A percentile compares a stretch with the other conserved stretches of the same genome.
Evolutionary conservation across 1,139 yeast genomes (phyloP).

Genomic region (Saccharomyces pastorianus): DNA sequence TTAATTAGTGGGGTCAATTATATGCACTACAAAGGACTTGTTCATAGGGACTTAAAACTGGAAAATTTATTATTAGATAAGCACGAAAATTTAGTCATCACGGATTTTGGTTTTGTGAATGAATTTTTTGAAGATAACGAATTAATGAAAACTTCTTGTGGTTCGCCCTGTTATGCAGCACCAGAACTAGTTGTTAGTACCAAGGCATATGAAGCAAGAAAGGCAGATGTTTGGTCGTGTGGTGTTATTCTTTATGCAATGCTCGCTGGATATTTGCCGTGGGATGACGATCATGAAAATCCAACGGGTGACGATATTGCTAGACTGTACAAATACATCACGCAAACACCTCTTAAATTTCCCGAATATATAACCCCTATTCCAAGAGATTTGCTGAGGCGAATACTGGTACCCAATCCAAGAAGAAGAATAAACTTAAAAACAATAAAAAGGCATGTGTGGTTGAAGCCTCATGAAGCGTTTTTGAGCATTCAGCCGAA

Average conservation of each 20-base stretch:
- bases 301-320: slow-evolving; percentile 96
- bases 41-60: slow-evolving; percentile 68
- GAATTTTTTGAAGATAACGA: slow-evolving; percentile 65
- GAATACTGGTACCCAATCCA: slow-evolving; percentile 70
- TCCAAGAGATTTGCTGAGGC: slow-evolving; percentile 83
- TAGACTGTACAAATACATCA: slow-evolving; percentile 81
- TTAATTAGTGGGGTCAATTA: slow-evolving; percentile 89
- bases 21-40: slow-evolving; percentile 58
- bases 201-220: slow-evolving; percentile 83
- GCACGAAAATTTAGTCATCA: slow-evolving; percentile 61
- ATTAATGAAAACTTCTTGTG: slow-evolving; percentile 92
- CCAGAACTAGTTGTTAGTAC: slow-evolving; percentile 90
- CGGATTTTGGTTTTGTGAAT: slow-evolving; percentile 87
- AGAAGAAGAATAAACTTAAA: slow-evolving; percentile 58
- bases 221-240: slow-evolving; percentile 94
- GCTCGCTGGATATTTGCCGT: slow-evolving; percentile 95
- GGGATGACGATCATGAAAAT: slow-evolving; percentile 94
- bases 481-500: slow-evolving; percentile 76
- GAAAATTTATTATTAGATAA: slow-evolving; percentile 63
- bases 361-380: slow-evolving; percentile 90
- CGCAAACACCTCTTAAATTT: slow-evolving; percentile 83
- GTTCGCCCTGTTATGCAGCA: slow-evolving; percentile 97
- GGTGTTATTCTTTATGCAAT: slow-evolving; percentile 94
- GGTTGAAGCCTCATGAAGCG: slow-evolving; percentile 77
- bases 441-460: slow-evolving; percentile 71